Base-by-base conservation (phyloP, 495 filamentous ascomycete genomes). In the Terfezia boudieri region DNA sequence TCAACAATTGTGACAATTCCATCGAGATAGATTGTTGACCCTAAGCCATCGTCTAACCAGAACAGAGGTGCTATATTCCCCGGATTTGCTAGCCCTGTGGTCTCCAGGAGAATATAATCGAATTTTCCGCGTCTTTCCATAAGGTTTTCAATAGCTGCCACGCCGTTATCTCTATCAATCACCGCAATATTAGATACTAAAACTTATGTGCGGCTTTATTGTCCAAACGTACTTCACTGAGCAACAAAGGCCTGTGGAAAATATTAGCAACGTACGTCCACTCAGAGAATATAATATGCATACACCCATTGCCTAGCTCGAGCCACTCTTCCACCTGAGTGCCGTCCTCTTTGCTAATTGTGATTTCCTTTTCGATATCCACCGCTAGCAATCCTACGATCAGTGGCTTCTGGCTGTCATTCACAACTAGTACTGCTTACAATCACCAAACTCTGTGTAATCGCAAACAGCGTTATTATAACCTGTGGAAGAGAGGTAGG, bases 81-180 rank as follows among this genome's bases (percentile, higher is more conserved):
- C 0, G 90, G 90, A 67, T 98, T 90, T 11, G 90, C 90, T 9
- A 98, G 74, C 0, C 90, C 90, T 2, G 88, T 95, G 1, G 92
- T 96, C 68, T 98, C 90, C 23, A 98, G 82, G 1, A 98, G 79
- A 60, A 98, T 94, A 70, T 96, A 96, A 73, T 98, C 92, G 63
- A 98, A 96, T 37, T 80, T 77, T 43, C 90, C 90, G 53, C 84
- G 84, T 58, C 83, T 83, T 57, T 86, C 83, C 84, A 98, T 95
- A n/a, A 98, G 72, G 16, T 82, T 83, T 69, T 98, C 90, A 56
- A 98, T 87, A 56, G 90, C 92, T 60, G 80, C 81, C 52, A 98
- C 87, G 48, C 92, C 90, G 8, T 79, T 76, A 68, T 95, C 89
- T 71, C 84, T 89, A 61, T 8, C 7, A 37, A 32, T 4, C 26